phyloP scores from a whole-genome alignment of 345 rosid species.

The Rhodamnia rubescens region DNA sequence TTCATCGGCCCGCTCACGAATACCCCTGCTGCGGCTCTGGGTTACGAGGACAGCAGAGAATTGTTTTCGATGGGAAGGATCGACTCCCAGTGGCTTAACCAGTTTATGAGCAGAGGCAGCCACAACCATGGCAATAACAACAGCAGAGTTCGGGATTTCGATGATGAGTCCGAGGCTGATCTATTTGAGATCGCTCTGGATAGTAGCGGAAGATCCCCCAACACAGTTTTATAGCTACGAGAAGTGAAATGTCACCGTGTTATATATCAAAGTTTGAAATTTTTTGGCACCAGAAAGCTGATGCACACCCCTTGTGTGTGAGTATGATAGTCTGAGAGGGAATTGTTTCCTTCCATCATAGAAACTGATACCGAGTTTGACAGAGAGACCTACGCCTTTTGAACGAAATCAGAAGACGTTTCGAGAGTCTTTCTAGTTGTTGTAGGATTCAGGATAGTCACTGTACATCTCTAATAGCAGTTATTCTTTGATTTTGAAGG shows the following conservation, averaged over 20 bases:
- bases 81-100: conserved; percentile 31
- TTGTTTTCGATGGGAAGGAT: conserved; percentile 1
- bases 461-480: not conserved
- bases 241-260: not conserved
- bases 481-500: not conserved
- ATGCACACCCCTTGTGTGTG: not conserved
- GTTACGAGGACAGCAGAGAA: conserved; percentile 7
- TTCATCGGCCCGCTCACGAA: conserved; percentile 36
- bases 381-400: not conserved
- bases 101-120: conserved; percentile 26
- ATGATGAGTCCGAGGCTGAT: conserved; percentile 87
- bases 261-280: not conserved
- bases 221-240: not conserved
- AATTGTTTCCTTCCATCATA: not conserved
- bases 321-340: not conserved
- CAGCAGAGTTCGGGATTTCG: conserved; percentile 27
- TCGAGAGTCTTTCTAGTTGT: not conserved
- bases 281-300: not conserved
- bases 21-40: conserved; percentile 36
- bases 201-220: conserved; percentile 31
- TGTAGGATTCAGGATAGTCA: not conserved
- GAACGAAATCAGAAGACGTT: not conserved
- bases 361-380: not conserved
- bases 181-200: conserved; percentile 79
- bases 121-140: conserved; percentile 17